Conservation (phyloP, 768 basidiomycete species). For the Tremella fuciformis region DNA sequence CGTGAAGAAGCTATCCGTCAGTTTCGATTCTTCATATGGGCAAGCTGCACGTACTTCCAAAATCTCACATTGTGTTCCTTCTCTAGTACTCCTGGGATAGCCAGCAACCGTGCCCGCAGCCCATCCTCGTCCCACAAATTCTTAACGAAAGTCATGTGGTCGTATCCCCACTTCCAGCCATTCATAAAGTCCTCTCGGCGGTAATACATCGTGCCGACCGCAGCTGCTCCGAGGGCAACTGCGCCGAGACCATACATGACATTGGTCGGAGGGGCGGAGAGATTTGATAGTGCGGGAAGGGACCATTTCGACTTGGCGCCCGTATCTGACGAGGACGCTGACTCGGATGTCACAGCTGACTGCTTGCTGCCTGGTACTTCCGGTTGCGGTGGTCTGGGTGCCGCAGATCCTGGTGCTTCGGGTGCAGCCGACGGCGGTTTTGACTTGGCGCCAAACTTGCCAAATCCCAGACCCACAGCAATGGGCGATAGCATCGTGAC, state of each 20-base stretch:
- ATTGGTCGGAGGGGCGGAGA: conserved; percentile 26
- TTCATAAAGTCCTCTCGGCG: conserved; percentile 69
- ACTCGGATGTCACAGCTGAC: not conserved
- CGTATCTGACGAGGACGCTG: not conserved
- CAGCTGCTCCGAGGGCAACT: conserved; percentile 75
- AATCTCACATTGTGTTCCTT: conserved; percentile 53
- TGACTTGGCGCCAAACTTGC: conserved; percentile 34
- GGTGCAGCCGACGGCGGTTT: conserved; percentile 7
- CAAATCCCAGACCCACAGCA: conserved; percentile 38
- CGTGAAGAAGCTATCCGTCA: conserved; percentile 68
- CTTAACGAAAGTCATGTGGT: conserved; percentile 86
- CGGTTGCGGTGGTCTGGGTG: not conserved
- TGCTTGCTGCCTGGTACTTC: conserved; percentile 14
- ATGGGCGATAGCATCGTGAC: conserved; percentile 60
- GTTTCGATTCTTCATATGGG: not conserved
- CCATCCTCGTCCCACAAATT: conserved; percentile 75
- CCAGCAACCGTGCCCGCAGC: conserved; percentile 63
- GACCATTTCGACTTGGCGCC: conserved; percentile 21
- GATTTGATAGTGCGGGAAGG: not conserved
- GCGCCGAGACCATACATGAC: conserved; percentile 58
- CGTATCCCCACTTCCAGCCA: conserved; percentile 71
- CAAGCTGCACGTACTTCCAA: conserved; percentile 36
- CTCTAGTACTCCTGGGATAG: conserved; percentile 61
- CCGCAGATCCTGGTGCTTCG: not conserved
- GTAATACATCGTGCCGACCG: conserved; percentile 79